Conservation (phyloP, 2,329 filamentous ascomycete genomes). For the Ascochyta pisi region DNA sequence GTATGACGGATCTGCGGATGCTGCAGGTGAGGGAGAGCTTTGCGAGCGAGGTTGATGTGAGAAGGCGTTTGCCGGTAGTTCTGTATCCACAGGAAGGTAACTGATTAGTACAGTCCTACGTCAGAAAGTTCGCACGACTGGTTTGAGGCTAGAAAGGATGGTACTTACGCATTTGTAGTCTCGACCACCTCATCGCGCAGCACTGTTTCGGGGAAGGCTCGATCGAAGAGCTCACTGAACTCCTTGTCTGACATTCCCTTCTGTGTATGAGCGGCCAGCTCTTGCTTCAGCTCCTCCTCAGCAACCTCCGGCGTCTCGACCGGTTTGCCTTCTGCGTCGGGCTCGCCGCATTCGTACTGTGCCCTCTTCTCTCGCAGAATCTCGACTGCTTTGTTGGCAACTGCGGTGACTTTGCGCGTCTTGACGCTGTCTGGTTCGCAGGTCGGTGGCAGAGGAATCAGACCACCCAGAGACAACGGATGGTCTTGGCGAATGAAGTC, state of each 20-base stretch:
- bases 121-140: constrained; percentile 38
- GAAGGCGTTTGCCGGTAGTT: constrained; percentile 68
- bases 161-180: constrained; percentile 64
- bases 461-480: constrained; percentile 79
- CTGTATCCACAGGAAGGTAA: constrained; percentile 74
- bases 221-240: constrained; percentile 86
- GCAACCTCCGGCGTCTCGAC: constrained; percentile 70
- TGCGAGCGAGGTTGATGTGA: constrained; percentile 90
- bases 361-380: constrained; percentile 84
- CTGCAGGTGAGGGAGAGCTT: constrained; percentile 85
- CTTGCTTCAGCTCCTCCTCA: constrained; percentile 75
- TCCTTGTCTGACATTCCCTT: constrained; percentile 86
- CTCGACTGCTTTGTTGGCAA: constrained; percentile 87
- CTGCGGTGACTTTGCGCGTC: constrained; percentile 81
- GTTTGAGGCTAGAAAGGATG: constrained; percentile 24
- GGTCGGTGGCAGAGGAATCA: constrained; percentile 84
- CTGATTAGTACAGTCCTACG: constrained; percentile 77
- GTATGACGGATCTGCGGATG: constrained; percentile 77
- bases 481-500: constrained; percentile 88
- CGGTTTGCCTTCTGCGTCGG: constrained; percentile 67
- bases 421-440: constrained; percentile 97
- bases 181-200: constrained; percentile 66
- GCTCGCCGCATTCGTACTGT: constrained; percentile 86
- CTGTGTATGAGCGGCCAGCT: constrained; percentile 76
- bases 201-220: constrained; percentile 75